Evolutionary conservation across 1,139 yeast genomes (phyloP), one percentile per base, ranked within the genome.

Genomic region (Candida pseudoviswanathii): DNA sequence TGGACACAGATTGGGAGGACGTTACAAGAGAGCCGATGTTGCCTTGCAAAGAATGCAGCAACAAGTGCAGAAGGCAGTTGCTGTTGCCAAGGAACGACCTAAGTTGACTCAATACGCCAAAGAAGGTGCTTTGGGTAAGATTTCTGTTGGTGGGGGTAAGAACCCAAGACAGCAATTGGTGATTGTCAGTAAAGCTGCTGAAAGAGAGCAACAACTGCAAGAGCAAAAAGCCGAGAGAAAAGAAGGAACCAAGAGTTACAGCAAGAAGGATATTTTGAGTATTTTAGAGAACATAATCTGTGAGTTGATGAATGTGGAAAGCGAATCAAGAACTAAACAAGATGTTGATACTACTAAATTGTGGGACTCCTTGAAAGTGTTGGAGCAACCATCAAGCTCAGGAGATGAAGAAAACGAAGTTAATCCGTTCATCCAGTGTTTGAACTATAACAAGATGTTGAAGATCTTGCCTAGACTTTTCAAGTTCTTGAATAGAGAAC

Each of bases 41-140:
- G 97, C 97, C 0, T 78, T 92, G 61, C 97, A 89, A 71, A 85
- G 97, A 77, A 92, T 94, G 97, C 98, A 94, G 73, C 97, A 92
- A 64, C 98, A 94, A 71, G 97, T 95, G 50, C 96, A 92, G 65
- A 89, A 89, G 64, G 98, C 98, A 6, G 97, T 94, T 24, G 89
- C 96, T 44, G 95, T 90, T 47, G 97, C 97, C 36, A 89, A 90
- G 64, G 96, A 90, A 62, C 83, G 89, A 64, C 94, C 96, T 57
- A 88, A 85, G 73, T 78, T 80, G 61, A 84, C 82, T 31, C 87
- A 82, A 58, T 77, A 82, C 55, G 84, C 86, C 46, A 84, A 86
- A 59, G 97, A 89, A 63, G 97, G 97, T 58, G 95, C 96, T 0
- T 77, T 92, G 53, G 98, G 98, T 59, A 89, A 88, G 70, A 87